Conservation (phyloP, 192 early-diverging fungal genomes). For the Dissophora globulifera region DNA sequence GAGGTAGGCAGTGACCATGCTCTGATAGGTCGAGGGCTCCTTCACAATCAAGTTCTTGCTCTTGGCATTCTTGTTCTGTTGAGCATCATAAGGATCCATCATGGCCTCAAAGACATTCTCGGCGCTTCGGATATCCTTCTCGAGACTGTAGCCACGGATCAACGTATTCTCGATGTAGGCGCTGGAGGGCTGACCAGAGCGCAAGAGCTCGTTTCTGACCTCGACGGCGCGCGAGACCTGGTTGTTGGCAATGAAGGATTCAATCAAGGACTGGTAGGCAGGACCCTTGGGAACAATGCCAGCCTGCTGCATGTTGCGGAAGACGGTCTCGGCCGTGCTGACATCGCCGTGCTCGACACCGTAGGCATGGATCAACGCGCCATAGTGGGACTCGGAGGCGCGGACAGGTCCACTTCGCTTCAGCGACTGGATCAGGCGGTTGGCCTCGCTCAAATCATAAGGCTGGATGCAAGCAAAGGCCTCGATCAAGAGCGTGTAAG, state of each 20-base stretch:
- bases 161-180: slow-evolving; percentile 69
- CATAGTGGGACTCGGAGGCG: slow-evolving; percentile 62
- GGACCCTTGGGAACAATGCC: slow-evolving; percentile 59
- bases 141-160: slow-evolving; percentile 63
- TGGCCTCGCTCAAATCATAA: slow-evolving; percentile 66
- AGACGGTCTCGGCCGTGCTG: slow-evolving; percentile 57
- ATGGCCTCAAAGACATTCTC: slow-evolving; percentile 64
- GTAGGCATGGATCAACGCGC: slow-evolving; percentile 66
- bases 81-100: slow-evolving; percentile 53
- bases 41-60: slow-evolving; percentile 43
- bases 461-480: slow-evolving; percentile 64
- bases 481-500: slow-evolving; percentile 67
- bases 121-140: slow-evolving; percentile 52
- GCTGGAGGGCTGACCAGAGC: slow-evolving; percentile 51
- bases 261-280: slow-evolving; percentile 66
- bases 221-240: slow-evolving; percentile 57
- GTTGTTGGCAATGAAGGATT: slow-evolving; percentile 59
- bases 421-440: slow-evolving; percentile 60
- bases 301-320: slow-evolving; percentile 50
- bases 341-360: slow-evolving; percentile 64
- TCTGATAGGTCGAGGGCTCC: slow-evolving; percentile 70
- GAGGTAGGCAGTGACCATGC: slow-evolving; percentile 65
- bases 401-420: slow-evolving; percentile 49
- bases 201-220: slow-evolving; percentile 53
- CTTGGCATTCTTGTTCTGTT: slow-evolving; percentile 1